A percentile compares a stretch with the other conserved stretches of the same genome.
Evolutionary conservation across 2,329 filamentous ascomycete species (phyloP).

Genomic region (Talaromyces pinophilus): DNA sequence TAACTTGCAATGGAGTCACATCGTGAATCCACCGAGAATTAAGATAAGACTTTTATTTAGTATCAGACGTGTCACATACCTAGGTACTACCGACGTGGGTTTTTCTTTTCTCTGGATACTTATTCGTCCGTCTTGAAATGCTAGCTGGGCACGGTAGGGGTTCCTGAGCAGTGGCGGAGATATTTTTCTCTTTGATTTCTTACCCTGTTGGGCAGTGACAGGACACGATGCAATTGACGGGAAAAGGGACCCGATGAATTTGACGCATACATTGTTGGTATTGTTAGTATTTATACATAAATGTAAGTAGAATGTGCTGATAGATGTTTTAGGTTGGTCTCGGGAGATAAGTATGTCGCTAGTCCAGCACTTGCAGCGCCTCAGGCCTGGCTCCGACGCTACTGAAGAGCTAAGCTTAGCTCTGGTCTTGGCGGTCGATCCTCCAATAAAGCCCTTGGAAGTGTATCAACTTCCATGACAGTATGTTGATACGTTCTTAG

Average conservation of each 20-base stretch:
- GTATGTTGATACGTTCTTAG: not conserved
- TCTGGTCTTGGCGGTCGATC: conserved; percentile 7
- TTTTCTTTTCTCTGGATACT: not conserved
- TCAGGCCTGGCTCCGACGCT: conserved; percentile 3
- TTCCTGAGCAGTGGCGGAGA: not conserved
- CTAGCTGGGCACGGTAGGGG: not conserved
- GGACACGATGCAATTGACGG: not conserved
- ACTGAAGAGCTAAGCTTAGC: not conserved
- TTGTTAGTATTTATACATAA: not conserved
- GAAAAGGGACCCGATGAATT: not conserved
- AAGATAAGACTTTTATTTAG: not conserved
- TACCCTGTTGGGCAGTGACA: not conserved
- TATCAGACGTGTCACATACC: not conserved
- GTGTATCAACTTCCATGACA: not conserved
- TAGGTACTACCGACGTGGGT: not conserved
- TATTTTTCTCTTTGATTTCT: not conserved
- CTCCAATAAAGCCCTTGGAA: not conserved
- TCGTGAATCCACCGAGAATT: not conserved
- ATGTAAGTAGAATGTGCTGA: not conserved
- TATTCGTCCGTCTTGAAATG: conserved; percentile 1
- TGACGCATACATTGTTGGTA: not conserved
- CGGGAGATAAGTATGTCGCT: conserved; percentile 4
- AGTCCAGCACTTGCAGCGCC: conserved; percentile 5
- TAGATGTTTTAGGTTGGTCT: not conserved
- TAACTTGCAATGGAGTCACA: not conserved